phyloP scores from a whole-genome alignment of 2,329 filamentous ascomycete genomes.

The Aspergillus flavus region DNA sequence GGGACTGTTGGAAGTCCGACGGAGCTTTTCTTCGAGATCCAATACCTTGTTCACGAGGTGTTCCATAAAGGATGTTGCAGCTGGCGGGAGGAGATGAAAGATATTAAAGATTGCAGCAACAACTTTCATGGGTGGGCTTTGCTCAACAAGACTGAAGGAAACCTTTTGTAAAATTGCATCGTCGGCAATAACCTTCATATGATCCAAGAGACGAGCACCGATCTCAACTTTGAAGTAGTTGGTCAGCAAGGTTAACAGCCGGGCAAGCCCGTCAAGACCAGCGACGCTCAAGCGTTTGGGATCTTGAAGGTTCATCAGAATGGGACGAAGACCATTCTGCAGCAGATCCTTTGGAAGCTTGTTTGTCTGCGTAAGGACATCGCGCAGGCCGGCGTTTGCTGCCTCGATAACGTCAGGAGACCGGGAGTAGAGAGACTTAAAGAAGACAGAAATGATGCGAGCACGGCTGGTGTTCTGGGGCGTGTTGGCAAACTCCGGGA shows the following conservation, averaged over 20 bases:
- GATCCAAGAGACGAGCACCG: constrained; percentile 86
- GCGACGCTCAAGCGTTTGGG: constrained; percentile 86
- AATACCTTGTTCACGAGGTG: constrained; percentile 88
- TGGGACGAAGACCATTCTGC: constrained; percentile 89
- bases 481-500: constrained; percentile 84
- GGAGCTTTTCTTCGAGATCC: constrained; percentile 79
- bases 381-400: constrained; percentile 85
- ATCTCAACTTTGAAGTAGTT: constrained; percentile 99
- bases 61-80: constrained; percentile 88
- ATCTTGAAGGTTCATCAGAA: constrained; percentile 95
- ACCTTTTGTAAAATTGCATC: constrained; percentile 79
- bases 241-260: constrained; percentile 85
- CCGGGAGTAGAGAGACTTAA: constrained; percentile 94
- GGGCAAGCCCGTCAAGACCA: constrained; percentile 86
- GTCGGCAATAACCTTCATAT: constrained; percentile 89
- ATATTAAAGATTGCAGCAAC: constrained; percentile 95
- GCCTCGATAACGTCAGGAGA: constrained; percentile 91
- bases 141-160: constrained; percentile 92
- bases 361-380: constrained; percentile 82
- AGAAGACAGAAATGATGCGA: constrained; percentile 90
- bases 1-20: constrained; percentile 85
- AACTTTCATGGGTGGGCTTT: constrained; percentile 89
- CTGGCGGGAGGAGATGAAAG: constrained; percentile 90
- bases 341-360: constrained; percentile 94
- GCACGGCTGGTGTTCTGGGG: constrained; percentile 65